phyloP scores from a whole-genome alignment of 306 rosid genomes.

The Betula pendula region DNA sequence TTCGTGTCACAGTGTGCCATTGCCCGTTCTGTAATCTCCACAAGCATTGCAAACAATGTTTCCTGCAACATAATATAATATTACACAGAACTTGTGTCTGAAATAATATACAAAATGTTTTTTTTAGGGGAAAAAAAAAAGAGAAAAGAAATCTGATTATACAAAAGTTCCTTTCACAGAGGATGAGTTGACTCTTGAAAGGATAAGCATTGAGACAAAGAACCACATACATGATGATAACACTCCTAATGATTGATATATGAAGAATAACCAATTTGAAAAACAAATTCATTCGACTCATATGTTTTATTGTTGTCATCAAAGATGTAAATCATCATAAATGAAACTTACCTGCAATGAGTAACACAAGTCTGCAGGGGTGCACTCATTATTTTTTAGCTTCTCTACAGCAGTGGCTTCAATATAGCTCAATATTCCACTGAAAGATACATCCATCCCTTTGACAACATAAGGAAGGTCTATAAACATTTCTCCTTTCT shows the following conservation, averaged over 20 bases:
- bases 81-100: not conserved
- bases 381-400: constrained; percentile 77
- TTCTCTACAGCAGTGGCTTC: constrained; percentile 85
- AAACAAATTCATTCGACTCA: not conserved
- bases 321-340: not conserved
- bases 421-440: constrained; percentile 81
- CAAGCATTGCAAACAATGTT: constrained; percentile 87
- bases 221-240: not conserved
- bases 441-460: constrained; percentile 96
- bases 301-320: not conserved
- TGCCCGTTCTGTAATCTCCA: constrained; percentile 92
- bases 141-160: not conserved
- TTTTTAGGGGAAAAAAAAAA: not conserved
- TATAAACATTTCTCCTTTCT: constrained; percentile 76
- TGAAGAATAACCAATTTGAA: constrained; percentile 25
- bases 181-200: not conserved
- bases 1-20: constrained; percentile 93
- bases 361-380: constrained; percentile 95
- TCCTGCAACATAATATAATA: constrained; percentile 45
- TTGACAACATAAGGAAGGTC: constrained; percentile 89
- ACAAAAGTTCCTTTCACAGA: not conserved
- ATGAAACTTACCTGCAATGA: constrained; percentile 65
- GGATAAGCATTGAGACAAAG: not conserved
- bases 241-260: not conserved
- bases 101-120: not conserved